Evolutionary conservation across 805 yeast species (phyloP).

Genomic region (Kodamaea restingae): DNA sequence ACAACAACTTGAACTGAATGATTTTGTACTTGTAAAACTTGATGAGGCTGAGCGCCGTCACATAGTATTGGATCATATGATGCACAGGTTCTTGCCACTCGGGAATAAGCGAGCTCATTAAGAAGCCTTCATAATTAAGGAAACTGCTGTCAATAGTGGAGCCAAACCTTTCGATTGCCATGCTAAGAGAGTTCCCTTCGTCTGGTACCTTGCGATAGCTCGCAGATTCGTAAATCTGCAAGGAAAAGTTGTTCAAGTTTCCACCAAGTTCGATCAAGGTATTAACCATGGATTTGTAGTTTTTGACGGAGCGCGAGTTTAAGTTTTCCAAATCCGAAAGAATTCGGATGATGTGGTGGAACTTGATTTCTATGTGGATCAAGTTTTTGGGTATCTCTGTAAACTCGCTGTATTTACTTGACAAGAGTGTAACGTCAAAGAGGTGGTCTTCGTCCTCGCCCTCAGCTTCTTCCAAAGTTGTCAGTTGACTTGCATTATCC

Average conservation of each 20-base stretch:
- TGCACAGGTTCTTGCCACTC: conserved; percentile 50
- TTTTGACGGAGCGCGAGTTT: conserved; percentile 35
- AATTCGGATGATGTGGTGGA: conserved; percentile 30
- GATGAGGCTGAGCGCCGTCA: conserved; percentile 41
- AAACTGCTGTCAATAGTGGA: conserved; percentile 49
- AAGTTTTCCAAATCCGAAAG: conserved; percentile 34
- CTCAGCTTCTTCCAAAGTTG: conserved; percentile 1
- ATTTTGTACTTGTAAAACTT: conserved; percentile 51
- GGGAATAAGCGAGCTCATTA: conserved; percentile 33
- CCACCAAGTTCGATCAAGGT: conserved; percentile 52
- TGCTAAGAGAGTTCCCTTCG: conserved; percentile 17
- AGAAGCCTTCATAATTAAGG: conserved; percentile 45
- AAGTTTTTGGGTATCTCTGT: conserved; percentile 29
- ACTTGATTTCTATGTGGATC: conserved; percentile 31
- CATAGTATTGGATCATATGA: conserved; percentile 43
- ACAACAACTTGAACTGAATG: conserved; percentile 42
- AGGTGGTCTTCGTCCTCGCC: conserved; percentile 4
- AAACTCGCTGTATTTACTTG: conserved; percentile 14
- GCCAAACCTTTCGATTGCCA: conserved; percentile 48
- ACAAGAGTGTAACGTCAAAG: background rate
- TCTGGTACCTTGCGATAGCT: conserved; percentile 6
- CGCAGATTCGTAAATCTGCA: conserved; percentile 32
- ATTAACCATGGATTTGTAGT: conserved; percentile 36
- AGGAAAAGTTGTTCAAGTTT: conserved; percentile 51
- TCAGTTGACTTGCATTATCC: conserved; percentile 5